Conservation (phyloP, 164 flowering plant genomes). For the Kingdonia uniflora region DNA sequence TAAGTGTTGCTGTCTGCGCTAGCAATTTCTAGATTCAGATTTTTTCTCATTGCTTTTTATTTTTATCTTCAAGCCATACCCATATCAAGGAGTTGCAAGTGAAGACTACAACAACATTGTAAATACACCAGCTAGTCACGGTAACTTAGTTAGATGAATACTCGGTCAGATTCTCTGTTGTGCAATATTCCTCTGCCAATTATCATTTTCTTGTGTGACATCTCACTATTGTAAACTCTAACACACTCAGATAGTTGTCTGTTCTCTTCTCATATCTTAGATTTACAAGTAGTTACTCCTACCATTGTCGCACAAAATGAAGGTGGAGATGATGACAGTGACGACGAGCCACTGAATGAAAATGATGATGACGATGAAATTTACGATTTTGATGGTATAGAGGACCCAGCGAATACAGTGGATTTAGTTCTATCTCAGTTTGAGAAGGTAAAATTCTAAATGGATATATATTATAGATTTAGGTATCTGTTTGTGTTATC, state of each 20-base stretch:
- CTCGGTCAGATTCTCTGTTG: background rate
- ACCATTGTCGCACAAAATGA: constrained; percentile 46
- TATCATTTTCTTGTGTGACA: background rate
- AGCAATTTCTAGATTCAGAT: too few species aligned
- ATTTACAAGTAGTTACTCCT: constrained; percentile 55
- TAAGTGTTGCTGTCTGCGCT: too few species aligned
- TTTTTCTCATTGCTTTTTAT: background rate
- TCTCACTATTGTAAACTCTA: background rate
- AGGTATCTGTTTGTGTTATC: too few species aligned
- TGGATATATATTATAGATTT: background rate
- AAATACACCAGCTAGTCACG: constrained; percentile 71
- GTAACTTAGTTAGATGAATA: constrained; percentile 22
- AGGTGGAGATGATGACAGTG: constrained; percentile 55
- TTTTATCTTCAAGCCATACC: constrained; percentile 47
- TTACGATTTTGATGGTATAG: constrained; percentile 78
- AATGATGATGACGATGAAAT: constrained; percentile 75
- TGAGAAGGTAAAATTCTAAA: constrained; percentile 58
- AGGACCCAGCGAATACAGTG: constrained; percentile 58
- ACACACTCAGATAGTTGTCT: background rate
- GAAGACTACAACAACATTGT: constrained; percentile 86
- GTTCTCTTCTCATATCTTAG: constrained; percentile 18
- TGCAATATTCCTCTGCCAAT: background rate
- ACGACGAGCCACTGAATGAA: constrained; percentile 76
- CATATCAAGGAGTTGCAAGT: constrained; percentile 68
- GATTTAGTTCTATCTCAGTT: constrained; percentile 94